Conservation (phyloP, 345 rosid species). For the Syzygium aqueum region DNA sequence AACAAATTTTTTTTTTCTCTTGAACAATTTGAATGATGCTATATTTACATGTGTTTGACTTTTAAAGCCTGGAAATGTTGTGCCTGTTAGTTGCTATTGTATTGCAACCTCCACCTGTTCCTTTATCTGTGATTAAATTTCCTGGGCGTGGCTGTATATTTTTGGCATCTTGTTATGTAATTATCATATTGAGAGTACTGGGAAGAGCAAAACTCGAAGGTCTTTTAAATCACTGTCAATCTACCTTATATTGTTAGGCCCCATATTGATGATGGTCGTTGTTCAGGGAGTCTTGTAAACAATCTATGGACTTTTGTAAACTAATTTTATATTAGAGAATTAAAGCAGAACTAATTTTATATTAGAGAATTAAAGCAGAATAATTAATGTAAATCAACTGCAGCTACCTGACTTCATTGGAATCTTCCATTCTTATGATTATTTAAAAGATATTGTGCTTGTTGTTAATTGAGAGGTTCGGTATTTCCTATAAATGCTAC, state of each 20-base stretch:
- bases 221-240: not conserved
- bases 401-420: not conserved
- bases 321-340: not conserved
- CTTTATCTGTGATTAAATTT: not conserved
- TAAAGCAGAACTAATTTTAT: not conserved
- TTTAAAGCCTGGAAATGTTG: not conserved
- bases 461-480: not conserved
- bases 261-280: not conserved
- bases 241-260: not conserved
- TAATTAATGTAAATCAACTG: not conserved
- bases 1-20: not conserved
- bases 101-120: not conserved
- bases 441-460: not conserved
- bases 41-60: not conserved
- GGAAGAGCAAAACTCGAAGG: not conserved
- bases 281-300: not conserved
- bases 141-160: not conserved
- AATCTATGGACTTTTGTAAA: not conserved
- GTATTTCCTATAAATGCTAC: not conserved
- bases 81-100: not conserved
- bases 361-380: not conserved
- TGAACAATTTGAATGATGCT: not conserved
- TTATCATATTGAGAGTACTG: not conserved
- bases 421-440: not conserved
- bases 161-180: not conserved